Evolutionary conservation across 2,329 filamentous ascomycete genomes (phyloP).

Genomic region (Coleophoma eucalyptorum): DNA sequence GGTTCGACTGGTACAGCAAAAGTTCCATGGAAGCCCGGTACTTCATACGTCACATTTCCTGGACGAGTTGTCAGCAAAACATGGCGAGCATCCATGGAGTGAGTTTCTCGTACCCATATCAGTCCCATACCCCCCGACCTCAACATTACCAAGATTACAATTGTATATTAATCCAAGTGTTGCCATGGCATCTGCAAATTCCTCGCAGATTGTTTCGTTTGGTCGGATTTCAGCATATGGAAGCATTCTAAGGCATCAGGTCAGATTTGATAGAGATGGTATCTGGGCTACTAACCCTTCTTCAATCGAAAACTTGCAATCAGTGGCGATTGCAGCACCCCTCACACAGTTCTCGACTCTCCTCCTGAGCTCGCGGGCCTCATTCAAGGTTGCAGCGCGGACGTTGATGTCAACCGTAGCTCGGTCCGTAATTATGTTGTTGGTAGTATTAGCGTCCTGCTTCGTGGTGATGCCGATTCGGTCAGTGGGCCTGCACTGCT

Average conservation of each 20-base stretch:
- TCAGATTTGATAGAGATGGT: neutral
- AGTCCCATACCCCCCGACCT: neutral
- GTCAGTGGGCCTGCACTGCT: conserved; percentile 22
- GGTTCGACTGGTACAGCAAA: neutral
- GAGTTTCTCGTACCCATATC: conserved; percentile 3
- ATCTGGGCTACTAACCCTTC: neutral
- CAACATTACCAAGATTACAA: neutral
- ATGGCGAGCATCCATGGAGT: too few species aligned
- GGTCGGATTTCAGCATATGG: conserved; percentile 1
- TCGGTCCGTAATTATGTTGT: neutral
- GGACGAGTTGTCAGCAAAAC: neutral
- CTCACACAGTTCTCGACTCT: conserved; percentile 5
- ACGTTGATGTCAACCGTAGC: neutral
- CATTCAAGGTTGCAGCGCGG: neutral
- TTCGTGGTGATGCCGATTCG: conserved; percentile 22
- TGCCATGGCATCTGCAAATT: conserved; percentile 1
- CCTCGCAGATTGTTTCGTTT: neutral
- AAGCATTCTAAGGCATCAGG: neutral
- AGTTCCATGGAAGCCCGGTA: conserved; percentile 1
- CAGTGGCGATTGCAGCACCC: conserved; percentile 6
- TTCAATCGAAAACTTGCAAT: conserved; percentile 3
- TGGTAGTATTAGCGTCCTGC: neutral
- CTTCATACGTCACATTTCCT: conserved; percentile 2
- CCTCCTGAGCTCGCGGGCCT: neutral
- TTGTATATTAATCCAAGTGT: neutral